A percentile compares a stretch with the other conserved stretches of the same genome.
These are phyloP conservation scores for Danielia reshetovae DNA, from an alignment of 805 yeast species.

Conservation along the genomic window DNA sequence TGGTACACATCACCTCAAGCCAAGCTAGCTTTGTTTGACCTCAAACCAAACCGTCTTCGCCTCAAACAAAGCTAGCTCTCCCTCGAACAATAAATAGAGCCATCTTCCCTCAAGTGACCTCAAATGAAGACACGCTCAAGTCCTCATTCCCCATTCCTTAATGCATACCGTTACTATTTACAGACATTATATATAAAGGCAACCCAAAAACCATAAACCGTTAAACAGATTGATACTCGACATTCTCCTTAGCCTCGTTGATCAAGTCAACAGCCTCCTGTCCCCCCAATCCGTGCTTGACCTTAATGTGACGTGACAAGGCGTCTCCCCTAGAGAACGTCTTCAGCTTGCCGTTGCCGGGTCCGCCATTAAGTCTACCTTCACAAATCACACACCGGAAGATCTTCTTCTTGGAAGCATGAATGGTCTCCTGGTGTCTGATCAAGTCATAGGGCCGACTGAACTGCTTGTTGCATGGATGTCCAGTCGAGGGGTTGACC, in stretches of 20 bases:
- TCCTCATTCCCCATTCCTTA: no score
- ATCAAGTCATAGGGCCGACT: constrained; percentile 60
- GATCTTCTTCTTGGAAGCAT: constrained; percentile 42
- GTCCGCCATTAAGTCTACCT: constrained; percentile 43
- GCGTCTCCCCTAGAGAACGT: constrained; percentile 48
- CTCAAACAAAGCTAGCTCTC: no score
- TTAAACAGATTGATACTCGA: constrained; percentile 47
- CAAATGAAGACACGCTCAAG: no score
- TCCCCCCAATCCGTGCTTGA: constrained; percentile 75
- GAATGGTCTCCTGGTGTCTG: constrained; percentile 47
- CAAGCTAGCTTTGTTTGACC: no score
- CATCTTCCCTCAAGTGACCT: no score
- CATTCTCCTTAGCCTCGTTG: constrained; percentile 72
- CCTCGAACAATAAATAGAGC: no score
- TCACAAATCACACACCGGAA: constrained; percentile 45
- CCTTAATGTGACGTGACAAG: constrained; percentile 52
- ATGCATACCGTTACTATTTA: no score
- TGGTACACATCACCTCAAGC: no score
- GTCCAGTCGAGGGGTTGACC: constrained; percentile 56
- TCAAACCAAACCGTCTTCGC: no score
- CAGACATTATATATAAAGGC: no score
- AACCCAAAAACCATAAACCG: background rate
- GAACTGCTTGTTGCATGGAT: constrained; percentile 71
- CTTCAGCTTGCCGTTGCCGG: constrained; percentile 47
- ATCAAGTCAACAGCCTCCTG: constrained; percentile 66